phyloP scores from a whole-genome alignment of 2,329 filamentous ascomycete species.

The Colletotrichum siamense region DNA sequence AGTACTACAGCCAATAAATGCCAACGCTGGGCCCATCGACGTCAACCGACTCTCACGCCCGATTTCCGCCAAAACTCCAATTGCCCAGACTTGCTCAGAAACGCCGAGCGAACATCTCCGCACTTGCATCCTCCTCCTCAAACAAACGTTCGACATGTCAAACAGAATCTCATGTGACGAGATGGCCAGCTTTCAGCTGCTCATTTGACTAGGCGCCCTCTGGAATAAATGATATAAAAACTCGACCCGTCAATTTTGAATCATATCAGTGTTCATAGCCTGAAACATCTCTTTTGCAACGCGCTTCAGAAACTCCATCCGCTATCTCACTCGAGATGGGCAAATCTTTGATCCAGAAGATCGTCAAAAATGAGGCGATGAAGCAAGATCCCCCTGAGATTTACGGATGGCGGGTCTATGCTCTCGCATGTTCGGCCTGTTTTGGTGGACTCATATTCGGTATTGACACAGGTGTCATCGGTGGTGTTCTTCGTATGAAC shows the following conservation, averaged over 20 bases:
- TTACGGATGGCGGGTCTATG: slow-evolving; percentile 19
- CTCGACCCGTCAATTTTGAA: neutral
- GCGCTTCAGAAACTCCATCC: neutral
- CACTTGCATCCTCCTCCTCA: neutral
- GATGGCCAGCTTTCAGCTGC: neutral
- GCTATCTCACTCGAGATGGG: neutral
- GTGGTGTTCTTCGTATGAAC: slow-evolving; percentile 29
- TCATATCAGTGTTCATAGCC: neutral
- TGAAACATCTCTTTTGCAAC: neutral
- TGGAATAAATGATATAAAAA: neutral
- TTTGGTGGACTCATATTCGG: slow-evolving; percentile 24
- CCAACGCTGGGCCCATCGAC: slow-evolving; percentile 12
- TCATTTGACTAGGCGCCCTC: neutral
- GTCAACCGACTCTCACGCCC: neutral
- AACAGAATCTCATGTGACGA: neutral
- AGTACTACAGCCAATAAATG: slow-evolving; percentile 15
- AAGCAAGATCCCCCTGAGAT: slow-evolving; percentile 21
- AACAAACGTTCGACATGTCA: neutral
- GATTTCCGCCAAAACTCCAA: neutral
- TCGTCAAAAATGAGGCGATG: slow-evolving; percentile 22
- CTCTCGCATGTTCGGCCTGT: slow-evolving; percentile 20
- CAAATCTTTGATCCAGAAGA: slow-evolving; percentile 9
- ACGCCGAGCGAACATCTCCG: neutral
- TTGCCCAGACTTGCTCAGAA: neutral
- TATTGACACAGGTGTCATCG: slow-evolving; percentile 31